These are phyloP conservation scores for Malassezia sympodialis DNA, from an alignment of 1,284 basidiomycete genomes.

Conservation along the genomic window DNA sequence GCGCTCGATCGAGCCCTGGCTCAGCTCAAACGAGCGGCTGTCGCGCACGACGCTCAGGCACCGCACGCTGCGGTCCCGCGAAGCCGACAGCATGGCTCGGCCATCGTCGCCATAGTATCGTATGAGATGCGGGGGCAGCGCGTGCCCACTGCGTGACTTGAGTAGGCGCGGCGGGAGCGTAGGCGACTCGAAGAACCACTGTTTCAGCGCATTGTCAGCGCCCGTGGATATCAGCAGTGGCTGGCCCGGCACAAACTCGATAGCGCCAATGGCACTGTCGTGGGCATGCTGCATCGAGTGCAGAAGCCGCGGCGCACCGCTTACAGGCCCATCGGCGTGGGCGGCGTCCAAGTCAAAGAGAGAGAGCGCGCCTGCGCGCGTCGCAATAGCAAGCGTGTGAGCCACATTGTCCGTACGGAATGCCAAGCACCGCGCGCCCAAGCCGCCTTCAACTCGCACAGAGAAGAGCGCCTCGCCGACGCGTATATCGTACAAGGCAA, in stretches of 20 bases:
- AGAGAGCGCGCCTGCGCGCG: slow-evolving; percentile 34
- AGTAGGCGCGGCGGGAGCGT: slow-evolving; percentile 60
- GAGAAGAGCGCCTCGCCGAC: slow-evolving; percentile 68
- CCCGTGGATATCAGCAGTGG: slow-evolving; percentile 33
- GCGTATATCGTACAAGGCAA: slow-evolving; percentile 78
- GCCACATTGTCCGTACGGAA: slow-evolving; percentile 69
- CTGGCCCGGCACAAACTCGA: slow-evolving; percentile 38
- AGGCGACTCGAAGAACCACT: slow-evolving; percentile 89
- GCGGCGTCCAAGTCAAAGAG: slow-evolving; percentile 41
- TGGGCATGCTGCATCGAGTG: slow-evolving; percentile 45
- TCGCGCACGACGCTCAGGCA: slow-evolving; percentile 74
- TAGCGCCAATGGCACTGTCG: slow-evolving; percentile 30
- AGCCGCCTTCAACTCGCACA: slow-evolving; percentile 59
- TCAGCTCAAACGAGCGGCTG: slow-evolving; percentile 63
- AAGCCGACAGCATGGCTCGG: slow-evolving; percentile 64
- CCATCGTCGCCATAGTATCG: slow-evolving; percentile 93
- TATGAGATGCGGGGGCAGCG: slow-evolving; percentile 78
- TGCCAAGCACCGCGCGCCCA: slow-evolving; percentile 58
- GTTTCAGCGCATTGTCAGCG: slow-evolving; percentile 50
- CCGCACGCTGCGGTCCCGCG: slow-evolving; percentile 67
- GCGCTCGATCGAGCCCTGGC: slow-evolving; percentile 69
- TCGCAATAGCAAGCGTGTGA: slow-evolving; percentile 41
- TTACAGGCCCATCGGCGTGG: background rate
- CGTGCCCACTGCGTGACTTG: slow-evolving; percentile 85
- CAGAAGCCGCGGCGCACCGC: slow-evolving; percentile 22